phyloP scores from a whole-genome alignment of 495 filamentous ascomycete genomes.

The Aspergillus nanangensis region DNA sequence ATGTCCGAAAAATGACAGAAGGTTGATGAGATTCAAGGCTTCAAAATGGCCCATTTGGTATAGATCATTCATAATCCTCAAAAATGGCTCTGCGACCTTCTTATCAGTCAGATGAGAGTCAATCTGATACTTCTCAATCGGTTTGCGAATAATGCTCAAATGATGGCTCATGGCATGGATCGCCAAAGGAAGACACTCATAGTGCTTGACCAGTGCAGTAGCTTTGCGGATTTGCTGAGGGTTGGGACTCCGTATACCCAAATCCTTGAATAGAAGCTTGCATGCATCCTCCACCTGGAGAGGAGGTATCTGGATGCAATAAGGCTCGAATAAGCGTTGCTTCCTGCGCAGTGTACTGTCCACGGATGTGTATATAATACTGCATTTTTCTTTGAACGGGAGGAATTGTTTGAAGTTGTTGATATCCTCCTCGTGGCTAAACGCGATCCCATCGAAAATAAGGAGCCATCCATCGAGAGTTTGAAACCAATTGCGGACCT shows the following conservation, averaged over 20 bases:
- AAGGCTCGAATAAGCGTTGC: conserved; percentile 68
- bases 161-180: conserved; percentile 76
- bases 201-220: conserved; percentile 60
- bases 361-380: conserved; percentile 74
- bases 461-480: conserved; percentile 68
- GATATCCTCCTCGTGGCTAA: conserved; percentile 54
- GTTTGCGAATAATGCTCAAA: conserved; percentile 65
- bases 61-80: conserved; percentile 66
- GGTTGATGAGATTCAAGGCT: conserved; percentile 66
- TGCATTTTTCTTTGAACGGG: conserved; percentile 62
- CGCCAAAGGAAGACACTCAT: conserved; percentile 70
- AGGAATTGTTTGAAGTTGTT: conserved; percentile 61
- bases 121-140: conserved; percentile 62
- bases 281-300: conserved; percentile 57
- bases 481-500: conserved; percentile 68
- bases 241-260: conserved; percentile 47
- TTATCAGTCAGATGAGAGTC: conserved; percentile 64
- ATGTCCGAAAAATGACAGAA: conserved; percentile 72
- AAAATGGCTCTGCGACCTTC: conserved; percentile 65
- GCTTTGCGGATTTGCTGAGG: conserved; percentile 56
- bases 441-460: conserved; percentile 69
- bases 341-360: conserved; percentile 63
- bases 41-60: conserved; percentile 52
- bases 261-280: conserved; percentile 52
- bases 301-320: conserved; percentile 58